A percentile compares a stretch with the other conserved stretches of the same genome.
Conservation (phyloP, 1,284 basidiomycete species). For the Ceratobasidium sp. region DNA sequence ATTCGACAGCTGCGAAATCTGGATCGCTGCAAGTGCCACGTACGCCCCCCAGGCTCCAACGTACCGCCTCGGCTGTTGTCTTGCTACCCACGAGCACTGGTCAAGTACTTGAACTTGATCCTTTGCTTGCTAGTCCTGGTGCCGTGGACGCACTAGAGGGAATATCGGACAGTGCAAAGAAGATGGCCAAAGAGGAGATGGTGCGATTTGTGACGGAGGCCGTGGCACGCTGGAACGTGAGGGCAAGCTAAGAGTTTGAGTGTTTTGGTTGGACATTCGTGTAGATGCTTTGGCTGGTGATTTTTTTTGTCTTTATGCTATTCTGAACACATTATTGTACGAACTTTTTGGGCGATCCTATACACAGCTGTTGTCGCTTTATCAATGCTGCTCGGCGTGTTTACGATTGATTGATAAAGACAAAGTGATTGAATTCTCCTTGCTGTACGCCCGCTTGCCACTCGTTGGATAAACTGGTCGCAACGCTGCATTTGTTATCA, state of each 20-base stretch:
- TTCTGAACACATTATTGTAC: slow-evolving; percentile 25
- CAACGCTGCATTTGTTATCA: background rate
- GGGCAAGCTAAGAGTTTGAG: background rate
- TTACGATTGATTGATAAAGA: background rate
- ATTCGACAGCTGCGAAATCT: slow-evolving; percentile 4
- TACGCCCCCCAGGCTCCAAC: slow-evolving; percentile 10
- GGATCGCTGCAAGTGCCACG: slow-evolving; percentile 14
- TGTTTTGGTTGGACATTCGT: background rate
- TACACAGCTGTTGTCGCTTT: background rate
- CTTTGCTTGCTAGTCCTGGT: slow-evolving; percentile 70
- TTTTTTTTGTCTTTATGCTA: slow-evolving; percentile 9
- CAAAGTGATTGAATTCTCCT: no score
- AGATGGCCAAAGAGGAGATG: slow-evolving; percentile 77
- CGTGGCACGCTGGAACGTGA: slow-evolving; percentile 70
- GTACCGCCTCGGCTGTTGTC: slow-evolving; percentile 57
- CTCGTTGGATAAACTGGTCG: background rate
- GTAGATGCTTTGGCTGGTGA: background rate
- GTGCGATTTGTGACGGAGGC: slow-evolving; percentile 69
- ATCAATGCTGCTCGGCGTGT: background rate
- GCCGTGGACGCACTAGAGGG: slow-evolving; percentile 74
- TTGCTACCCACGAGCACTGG: slow-evolving; percentile 77
- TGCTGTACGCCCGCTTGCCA: no score
- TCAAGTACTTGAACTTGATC: slow-evolving; percentile 78
- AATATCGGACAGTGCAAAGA: slow-evolving; percentile 79
- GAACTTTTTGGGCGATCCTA: slow-evolving; percentile 3